Base-by-base conservation (phyloP, 148 eudicot species). In the Cornus suecica region DNA sequence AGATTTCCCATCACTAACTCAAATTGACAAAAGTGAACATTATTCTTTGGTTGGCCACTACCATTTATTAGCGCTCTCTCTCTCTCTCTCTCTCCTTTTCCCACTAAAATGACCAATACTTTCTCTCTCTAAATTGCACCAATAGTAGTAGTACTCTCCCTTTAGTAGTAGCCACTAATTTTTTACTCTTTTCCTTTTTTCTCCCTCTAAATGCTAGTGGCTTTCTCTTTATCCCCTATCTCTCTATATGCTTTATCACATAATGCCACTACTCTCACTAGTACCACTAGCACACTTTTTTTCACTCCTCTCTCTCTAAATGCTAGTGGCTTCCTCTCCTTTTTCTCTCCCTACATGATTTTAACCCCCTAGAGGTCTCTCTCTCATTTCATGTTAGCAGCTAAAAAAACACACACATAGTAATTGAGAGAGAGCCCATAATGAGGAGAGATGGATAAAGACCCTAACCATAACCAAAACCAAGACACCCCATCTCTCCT, bases 41-140 rank as follows among this genome's bases (percentile, higher is more conserved):
- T 68, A 71, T 78, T 83, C 71, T 74, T 77, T 79, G 76, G 68
- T 88, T 84, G 80, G 74, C 83, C 90, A 87, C 94, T 79, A 68
- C 42, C 42, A 37, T 10, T 37, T 6, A 37, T 37, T 37, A 37
- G 78, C 71, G 68, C 65, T 68, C 71, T 51, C 75, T 75, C 62
- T 52, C 66, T 73, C 25, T 66, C 72, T 27, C 42, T 22, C n/a
- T 48, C 45, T 56, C 61, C 65, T 60, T 26, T 76, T 76, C 63
- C 83, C 85, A 84, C 83, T 79, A 71, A 18, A 58, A n/a, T 20
- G 4, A 13, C 4, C 54, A 16, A 11, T 27, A 61, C 60, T 48
- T 14, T 48, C 18, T 48, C 54, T 16, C 54, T 48, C 54, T 48
- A 48, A 48, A 48, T 48, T 16, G 4, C 15, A 48, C 8, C 42